Base-by-base conservation (phyloP, 164 flowering plant genomes). In the Liriodendron chinense region DNA sequence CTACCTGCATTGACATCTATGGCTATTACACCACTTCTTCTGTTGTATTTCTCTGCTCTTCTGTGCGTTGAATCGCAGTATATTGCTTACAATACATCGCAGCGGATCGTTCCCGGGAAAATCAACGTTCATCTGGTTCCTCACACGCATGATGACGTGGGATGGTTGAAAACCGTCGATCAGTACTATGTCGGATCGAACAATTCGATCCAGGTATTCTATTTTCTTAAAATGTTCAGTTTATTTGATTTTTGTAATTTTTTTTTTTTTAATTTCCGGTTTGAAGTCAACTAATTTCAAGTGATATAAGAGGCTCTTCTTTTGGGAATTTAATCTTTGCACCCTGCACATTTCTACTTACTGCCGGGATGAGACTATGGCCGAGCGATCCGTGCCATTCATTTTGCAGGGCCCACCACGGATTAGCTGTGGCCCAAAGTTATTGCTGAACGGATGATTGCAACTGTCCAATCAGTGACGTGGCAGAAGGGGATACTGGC, bases 71-170 rank as follows among this genome's bases (percentile, higher is more conserved):
- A 84, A 48, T 83, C 87, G 1, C 76, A 76, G 77, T 87, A 79
- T 56, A 81, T 87, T 57, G 80, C 78, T 16, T 89, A 89, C 82
- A 85, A 89, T 75, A 89, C 90, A 3, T 76, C 88, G 20, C 81
- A 72, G 61, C 70, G 81, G 14, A 82, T 84, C 16, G 88, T 85
- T 43, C 80, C 87, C 6, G 90, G 85, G 1, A 89, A 89, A 69
- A 63, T 89, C 14, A 88, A 89, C 62, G 89, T 89, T 43, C 92
- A 89, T 77, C 73, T 89, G 72, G 92, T 89, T 48, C 77, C 92
- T 70, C 92, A 89, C 76, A 83, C 87, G 5, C 92, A 89, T 64
- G 91, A 88, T 49, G 91, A 89, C 71, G 91, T 88, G n/a, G 93
- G 93, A 0, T 88, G 93, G 93, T 71, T 89, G 81, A 89, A 89